Base-by-base conservation (phyloP, 225 moss, liverwort and hornwort species). In the Pseudisothecium myosuroides region DNA sequence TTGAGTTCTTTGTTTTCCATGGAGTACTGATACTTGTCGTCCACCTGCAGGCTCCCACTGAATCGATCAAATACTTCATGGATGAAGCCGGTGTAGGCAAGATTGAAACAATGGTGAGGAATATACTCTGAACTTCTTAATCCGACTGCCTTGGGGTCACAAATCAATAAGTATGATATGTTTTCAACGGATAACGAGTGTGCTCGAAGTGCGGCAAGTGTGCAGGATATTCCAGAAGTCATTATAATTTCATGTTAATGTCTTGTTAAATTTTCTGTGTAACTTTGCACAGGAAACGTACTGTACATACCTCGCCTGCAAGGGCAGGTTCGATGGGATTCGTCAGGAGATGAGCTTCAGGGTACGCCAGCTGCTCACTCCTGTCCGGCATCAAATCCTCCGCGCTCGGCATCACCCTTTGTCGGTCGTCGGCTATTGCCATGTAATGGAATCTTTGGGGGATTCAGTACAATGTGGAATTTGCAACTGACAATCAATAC, bases 21-120 rank as follows among this genome's bases (percentile, higher is more conserved):
- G 79, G 98, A 96, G 78, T 98, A 98, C 85, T 98, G 96, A 86
- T 98, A 98, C 91, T 98, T 97, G 80, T 98, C 96, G 83, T 97
- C 98, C 79, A 98, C 96, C 97, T 97, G 87, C 89, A 87, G 22
- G 16, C 50, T 60, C 63, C 74, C 52, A 73, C 29, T 56, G 18
- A 10, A 78, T 68, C 65, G 4, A 85, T 85, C 80, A 75, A 85
- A 78, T 61, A n/a, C 41, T 47, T 47, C 36, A 62, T 65, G 49
- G 36, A 72, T 72, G 76, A 87, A 56, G 12, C 43, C 55, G 4
- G 55, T 55, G 6, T n/a, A 67, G 32, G 43, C 79, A 58, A 79
- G 43, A n/a, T 55, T 43, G 55, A 79, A 55, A 43, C 55, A 34
- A 64, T 56, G 56, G 65, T 76, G 43, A 75, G 56, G 55, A 83